Base-by-base conservation (phyloP, 169 alveolate genomes). In the Babesia sp. region DNA sequence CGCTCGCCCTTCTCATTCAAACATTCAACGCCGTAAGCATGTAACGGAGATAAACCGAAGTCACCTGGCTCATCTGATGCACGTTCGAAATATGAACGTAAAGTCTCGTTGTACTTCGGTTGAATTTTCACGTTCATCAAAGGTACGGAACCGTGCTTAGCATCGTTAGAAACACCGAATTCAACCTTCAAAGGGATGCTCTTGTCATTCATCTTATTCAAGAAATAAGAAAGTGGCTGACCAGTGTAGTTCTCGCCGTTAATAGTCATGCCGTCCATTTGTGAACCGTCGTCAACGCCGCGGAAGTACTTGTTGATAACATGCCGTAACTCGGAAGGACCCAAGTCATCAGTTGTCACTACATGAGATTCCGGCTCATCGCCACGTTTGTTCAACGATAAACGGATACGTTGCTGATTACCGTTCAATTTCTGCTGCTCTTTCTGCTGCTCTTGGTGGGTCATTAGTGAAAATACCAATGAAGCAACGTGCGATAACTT, bases 11-110 rank as follows among this genome's bases (percentile, higher is more conserved):
- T 70, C 12, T 70, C 89, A 42, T 81, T 70, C 9, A 71, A 3
- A 16, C 89, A 72, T 14, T 37, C 73, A 18, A 81, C 80, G 39
- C 28, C 22, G 77, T 81, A 81, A 24, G 85, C 68, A 37, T 81
- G 85, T 39, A 71, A 14, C 14, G 89, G 89, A 8, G 85, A 71
- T 3, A 81, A 73, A 18, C 89, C 89, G 53, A 57, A 81, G 44
- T 61, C 89, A n/a, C 59, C 37, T 12, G 89, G 89, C 51, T 71
- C 84, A 20, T 63, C 80, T 37, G 68, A 39, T 7, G 89, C 89
- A 18, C 89, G 58, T 0, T 56, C 75, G 53, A 81, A 81, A 58
- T 63, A 81, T 24, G 60, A 58, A 36, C 85, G 60, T 12, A 81
- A 26, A 8, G 89, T 81, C 42, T 81, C 89, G 39, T 44, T 11